phyloP scores from a whole-genome alignment of 108 stramenopile genomes.

The Skeletonema tropicum region DNA sequence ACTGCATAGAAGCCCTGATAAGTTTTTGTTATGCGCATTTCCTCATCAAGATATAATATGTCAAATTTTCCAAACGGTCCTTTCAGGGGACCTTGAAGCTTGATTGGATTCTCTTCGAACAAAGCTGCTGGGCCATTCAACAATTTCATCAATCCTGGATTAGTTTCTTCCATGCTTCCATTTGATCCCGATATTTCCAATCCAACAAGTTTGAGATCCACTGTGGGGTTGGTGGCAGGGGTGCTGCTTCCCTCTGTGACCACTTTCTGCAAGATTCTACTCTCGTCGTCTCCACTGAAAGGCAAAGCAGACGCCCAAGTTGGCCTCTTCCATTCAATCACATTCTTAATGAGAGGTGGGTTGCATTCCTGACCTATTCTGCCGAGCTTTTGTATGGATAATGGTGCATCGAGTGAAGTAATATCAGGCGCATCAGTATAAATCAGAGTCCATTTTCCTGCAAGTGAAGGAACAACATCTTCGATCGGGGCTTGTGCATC shows the following conservation, averaged over 20 bases:
- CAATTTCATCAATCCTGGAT: neutral
- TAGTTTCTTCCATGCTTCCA: too few species aligned
- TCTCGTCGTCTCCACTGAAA: conserved; percentile 55
- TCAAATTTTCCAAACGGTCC: conserved; percentile 80
- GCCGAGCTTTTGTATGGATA: conserved; percentile 67
- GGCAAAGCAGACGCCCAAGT: conserved; percentile 63
- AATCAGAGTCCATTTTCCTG: conserved; percentile 82
- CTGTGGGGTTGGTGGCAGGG: conserved; percentile 51
- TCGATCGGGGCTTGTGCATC: neutral
- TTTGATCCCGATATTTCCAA: conserved; percentile 51
- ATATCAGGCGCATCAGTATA: conserved; percentile 91
- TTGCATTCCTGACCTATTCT: conserved; percentile 81
- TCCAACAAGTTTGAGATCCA: conserved; percentile 71
- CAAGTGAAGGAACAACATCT: conserved; percentile 19
- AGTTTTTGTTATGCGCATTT: conserved; percentile 68
- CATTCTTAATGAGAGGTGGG: conserved; percentile 77
- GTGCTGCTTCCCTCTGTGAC: conserved; percentile 53
- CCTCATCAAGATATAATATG: conserved; percentile 73
- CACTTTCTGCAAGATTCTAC: conserved; percentile 80
- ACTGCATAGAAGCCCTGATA: conserved; percentile 69
- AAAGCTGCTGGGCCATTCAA: conserved; percentile 44
- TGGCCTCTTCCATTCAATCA: conserved; percentile 81
- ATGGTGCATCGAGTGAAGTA: conserved; percentile 65
- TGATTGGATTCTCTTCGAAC: conserved; percentile 54
- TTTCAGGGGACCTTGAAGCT: conserved; percentile 64